A percentile compares a stretch with the other conserved stretches of the same genome.
Evolutionary conservation across 1,139 yeast genomes (phyloP).

Genomic region (Magnusiomyces clavatus): DNA sequence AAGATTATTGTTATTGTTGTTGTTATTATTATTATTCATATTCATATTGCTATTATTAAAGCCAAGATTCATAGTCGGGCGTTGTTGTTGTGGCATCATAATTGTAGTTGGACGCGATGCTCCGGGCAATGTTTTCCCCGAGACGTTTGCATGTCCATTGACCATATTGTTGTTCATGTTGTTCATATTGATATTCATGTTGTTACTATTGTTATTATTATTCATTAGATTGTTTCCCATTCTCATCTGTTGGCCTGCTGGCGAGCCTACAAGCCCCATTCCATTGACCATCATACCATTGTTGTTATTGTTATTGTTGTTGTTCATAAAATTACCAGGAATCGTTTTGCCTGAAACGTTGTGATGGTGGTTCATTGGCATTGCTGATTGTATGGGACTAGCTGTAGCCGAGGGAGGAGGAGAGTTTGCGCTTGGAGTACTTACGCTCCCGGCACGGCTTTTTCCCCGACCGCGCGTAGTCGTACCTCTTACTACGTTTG

Average conservation of each 20-base stretch:
- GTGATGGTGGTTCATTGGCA: conserved; percentile 1
- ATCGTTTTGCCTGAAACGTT: conserved; percentile 11
- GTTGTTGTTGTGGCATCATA: not conserved
- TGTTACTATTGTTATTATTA: no score
- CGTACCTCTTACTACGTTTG: not conserved
- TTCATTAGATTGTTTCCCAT: no score
- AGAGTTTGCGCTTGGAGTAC: no score
- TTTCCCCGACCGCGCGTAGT: no score
- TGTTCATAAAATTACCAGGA: conserved; percentile 6
- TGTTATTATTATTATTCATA: not conserved
- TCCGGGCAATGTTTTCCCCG: not conserved
- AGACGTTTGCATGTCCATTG: not conserved
- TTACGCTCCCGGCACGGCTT: no score
- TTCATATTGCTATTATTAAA: not conserved
- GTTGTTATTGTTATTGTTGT: not conserved
- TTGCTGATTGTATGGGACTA: not conserved
- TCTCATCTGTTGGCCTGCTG: conserved; percentile 4
- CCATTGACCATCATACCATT: no score
- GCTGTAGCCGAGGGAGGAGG: not conserved
- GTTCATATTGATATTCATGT: no score
- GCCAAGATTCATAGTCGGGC: not conserved
- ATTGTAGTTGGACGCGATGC: not conserved
- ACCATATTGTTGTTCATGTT: no score
- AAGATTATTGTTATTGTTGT: not conserved
- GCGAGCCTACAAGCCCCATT: not conserved